These are phyloP conservation scores for Entoloma clypeatum DNA, from an alignment of 1,284 basidiomycete genomes.

Conservation along the genomic window DNA sequence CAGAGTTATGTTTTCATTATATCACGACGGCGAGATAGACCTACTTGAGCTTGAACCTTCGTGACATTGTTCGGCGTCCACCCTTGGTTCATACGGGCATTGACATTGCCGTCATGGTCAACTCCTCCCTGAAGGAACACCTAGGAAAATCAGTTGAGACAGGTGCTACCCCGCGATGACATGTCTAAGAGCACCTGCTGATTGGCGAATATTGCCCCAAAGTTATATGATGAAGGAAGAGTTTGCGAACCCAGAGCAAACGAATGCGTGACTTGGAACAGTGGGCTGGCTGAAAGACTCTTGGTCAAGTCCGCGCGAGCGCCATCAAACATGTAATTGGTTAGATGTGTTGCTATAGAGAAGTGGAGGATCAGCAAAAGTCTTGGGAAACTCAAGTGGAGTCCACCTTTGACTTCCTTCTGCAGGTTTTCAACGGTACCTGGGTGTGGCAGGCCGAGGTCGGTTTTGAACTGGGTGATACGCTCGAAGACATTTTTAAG, in stretches of 20 bases:
- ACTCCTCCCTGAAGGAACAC: constrained; percentile 91
- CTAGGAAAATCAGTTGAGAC: constrained; percentile 39
- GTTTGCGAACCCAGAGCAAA: constrained; percentile 85
- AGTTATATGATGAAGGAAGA: constrained; percentile 83
- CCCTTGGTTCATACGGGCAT: constrained; percentile 85
- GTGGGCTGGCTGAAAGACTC: constrained; percentile 87
- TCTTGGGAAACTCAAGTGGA: constrained; percentile 5
- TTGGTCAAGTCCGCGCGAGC: constrained; percentile 95
- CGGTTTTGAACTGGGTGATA: constrained; percentile 76
- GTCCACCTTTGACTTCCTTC: constrained; percentile 84
- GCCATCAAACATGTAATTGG: constrained; percentile 97
- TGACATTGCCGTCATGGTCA: constrained; percentile 91
- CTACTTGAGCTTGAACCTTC: constrained; percentile 88
- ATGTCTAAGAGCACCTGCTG: constrained; percentile 71
- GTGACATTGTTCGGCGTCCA: constrained; percentile 81
- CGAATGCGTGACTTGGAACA: constrained; percentile 98
- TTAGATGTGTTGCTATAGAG: constrained; percentile 79
- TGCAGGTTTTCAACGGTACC: constrained; percentile 88
- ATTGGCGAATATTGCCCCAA: constrained; percentile 91
- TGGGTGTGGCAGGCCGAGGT: constrained; percentile 80
- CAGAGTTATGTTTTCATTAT: constrained; percentile 4
- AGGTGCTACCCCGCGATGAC: constrained; percentile 2
- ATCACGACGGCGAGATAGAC: constrained; percentile 20
- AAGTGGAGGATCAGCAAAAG: constrained; percentile 12
- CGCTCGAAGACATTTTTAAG: constrained; percentile 65